These are phyloP conservation scores for Falciphora oryzae DNA, from an alignment of 2,329 filamentous ascomycete genomes.

Conservation along the genomic window DNA sequence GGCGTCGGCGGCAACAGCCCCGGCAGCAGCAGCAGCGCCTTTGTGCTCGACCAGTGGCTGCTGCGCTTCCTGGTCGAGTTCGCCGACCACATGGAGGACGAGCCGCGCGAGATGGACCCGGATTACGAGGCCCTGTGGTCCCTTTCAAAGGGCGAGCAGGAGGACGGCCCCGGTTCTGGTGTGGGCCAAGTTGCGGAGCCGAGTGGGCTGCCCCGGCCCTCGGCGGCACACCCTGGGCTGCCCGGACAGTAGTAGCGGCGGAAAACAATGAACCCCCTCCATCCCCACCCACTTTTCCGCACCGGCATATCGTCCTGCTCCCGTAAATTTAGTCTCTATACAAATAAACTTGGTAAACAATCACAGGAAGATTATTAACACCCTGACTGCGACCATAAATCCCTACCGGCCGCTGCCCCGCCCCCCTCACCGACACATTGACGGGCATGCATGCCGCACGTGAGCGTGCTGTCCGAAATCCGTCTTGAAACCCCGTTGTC, in stretches of 20 bases:
- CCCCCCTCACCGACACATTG: background rate
- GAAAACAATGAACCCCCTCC: background rate
- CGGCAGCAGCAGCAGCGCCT: constrained; percentile 30
- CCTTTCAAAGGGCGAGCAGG: background rate
- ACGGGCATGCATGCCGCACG: background rate
- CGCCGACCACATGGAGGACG: background rate
- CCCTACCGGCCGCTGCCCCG: background rate
- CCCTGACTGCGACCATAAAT: background rate
- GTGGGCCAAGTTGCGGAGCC: background rate
- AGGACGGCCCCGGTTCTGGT: background rate
- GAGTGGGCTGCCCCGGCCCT: background rate
- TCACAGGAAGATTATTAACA: too few species aligned
- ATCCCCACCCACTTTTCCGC: background rate
- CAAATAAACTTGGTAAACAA: too few species aligned
- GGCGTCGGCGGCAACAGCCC: constrained; percentile 13
- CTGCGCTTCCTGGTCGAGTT: constrained; percentile 28
- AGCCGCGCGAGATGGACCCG: background rate
- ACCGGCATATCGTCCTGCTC: too few species aligned
- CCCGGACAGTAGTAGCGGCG: background rate
- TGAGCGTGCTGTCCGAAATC: background rate
- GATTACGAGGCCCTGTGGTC: background rate
- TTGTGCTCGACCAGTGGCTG: constrained; percentile 37
- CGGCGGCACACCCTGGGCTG: too few species aligned
- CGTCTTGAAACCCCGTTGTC: background rate
- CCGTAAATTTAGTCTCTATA: too few species aligned